phyloP scores from a whole-genome alignment of 352 stramenopile genomes.

The Hyaloperonospora brassicae region DNA sequence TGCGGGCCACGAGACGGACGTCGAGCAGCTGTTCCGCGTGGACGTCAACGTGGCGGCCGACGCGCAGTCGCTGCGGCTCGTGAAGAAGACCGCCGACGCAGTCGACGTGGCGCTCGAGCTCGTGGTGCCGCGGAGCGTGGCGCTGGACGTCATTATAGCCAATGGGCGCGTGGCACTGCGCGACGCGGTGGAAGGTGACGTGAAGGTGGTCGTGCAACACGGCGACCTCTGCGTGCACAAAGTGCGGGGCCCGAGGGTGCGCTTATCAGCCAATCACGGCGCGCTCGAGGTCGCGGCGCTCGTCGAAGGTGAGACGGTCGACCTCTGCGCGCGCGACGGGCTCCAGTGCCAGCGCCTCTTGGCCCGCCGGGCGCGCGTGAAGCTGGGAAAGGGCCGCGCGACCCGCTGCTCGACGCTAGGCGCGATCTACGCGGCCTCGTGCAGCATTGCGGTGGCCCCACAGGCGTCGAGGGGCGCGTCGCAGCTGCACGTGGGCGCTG shows the following conservation, averaged over 20 bases:
- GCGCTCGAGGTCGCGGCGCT: slow-evolving; percentile 35
- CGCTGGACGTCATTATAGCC: slow-evolving; percentile 43
- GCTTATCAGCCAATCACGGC: slow-evolving; percentile 58
- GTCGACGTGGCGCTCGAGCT: slow-evolving; percentile 22
- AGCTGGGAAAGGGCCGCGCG: slow-evolving; percentile 33
- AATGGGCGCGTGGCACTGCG: slow-evolving; percentile 36
- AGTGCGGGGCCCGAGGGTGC: slow-evolving; percentile 46
- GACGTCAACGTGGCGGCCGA: slow-evolving; percentile 3
- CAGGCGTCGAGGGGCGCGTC: slow-evolving; percentile 6
- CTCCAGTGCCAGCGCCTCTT: slow-evolving; percentile 64
- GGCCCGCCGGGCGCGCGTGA: slow-evolving; percentile 41
- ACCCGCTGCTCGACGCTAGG: slow-evolving; percentile 35
- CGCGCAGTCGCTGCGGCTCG: slow-evolving; percentile 25
- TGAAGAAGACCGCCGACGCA: slow-evolving; percentile 16
- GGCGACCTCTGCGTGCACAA: slow-evolving; percentile 59
- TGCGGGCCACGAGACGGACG: neutral
- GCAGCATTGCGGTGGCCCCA: slow-evolving; percentile 29
- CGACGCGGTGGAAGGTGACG: slow-evolving; percentile 70
- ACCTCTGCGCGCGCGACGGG: slow-evolving; percentile 28
- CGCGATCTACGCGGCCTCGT: slow-evolving; percentile 63
- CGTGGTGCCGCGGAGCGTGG: slow-evolving; percentile 31
- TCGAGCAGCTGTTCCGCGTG: neutral
- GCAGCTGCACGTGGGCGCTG: slow-evolving; percentile 45
- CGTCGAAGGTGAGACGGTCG: slow-evolving; percentile 51
- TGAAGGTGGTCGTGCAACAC: slow-evolving; percentile 48